Percentiles rank a stretch among this genome's conserved stretches.
Conservation (phyloP, 73 alveolate genomes). For the Symbiodinium natans region DNA sequence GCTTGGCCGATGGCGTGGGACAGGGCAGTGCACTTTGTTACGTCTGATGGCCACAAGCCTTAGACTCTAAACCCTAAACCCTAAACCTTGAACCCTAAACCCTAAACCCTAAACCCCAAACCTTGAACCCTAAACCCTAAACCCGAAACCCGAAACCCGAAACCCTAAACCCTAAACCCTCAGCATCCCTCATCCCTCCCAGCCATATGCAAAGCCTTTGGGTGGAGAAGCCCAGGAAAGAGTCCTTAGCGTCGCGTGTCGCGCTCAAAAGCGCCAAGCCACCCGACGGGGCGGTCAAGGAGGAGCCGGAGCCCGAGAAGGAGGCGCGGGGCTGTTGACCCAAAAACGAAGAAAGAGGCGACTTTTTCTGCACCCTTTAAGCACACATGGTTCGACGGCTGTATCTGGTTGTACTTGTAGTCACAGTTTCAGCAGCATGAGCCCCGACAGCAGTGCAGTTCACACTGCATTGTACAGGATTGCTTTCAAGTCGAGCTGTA, state of each 20-base stretch:
- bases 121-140: background rate
- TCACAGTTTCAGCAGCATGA: no score
- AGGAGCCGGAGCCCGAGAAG: background rate
- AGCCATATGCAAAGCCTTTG: no score
- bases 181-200: background rate
- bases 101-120: background rate
- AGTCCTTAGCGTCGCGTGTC: slow-evolving; percentile 39
- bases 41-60: background rate
- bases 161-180: background rate
- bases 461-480: no score
- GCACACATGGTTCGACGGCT: no score
- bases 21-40: background rate
- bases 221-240: slow-evolving; percentile 58
- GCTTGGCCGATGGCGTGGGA: background rate
- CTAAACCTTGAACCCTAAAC: background rate
- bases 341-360: no score
- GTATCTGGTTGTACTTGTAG: no score
- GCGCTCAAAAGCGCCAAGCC: slow-evolving; percentile 46
- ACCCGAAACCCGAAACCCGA: background rate
- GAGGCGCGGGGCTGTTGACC: no score
- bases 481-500: no score
- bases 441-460: no score
- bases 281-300: slow-evolving; percentile 36
- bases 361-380: no score
- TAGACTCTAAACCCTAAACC: background rate